Percentiles rank a stretch among this genome's conserved stretches.
Evolutionary conservation across 1,284 basidiomycete genomes (phyloP).

Genomic region (Phenoliferia sp.): DNA sequence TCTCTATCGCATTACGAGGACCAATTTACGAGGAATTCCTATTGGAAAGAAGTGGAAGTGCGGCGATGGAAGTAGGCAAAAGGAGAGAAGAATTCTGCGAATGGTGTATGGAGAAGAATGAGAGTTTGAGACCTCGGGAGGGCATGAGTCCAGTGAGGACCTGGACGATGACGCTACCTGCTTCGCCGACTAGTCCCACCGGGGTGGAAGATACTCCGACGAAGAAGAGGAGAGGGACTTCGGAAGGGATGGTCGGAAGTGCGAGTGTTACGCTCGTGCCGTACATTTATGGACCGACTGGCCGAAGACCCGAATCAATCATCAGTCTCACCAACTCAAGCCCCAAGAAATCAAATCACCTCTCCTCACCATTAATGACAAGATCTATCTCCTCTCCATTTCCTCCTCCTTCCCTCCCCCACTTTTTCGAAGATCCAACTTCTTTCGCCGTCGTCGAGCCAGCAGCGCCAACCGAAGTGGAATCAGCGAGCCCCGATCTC

Average conservation of each 20-base stretch:
- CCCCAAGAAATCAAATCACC: background rate
- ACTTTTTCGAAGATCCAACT: no score
- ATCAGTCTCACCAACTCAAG: background rate
- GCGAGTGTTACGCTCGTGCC: background rate
- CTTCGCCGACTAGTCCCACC: background rate
- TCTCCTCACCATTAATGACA: background rate
- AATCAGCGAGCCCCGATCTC: background rate
- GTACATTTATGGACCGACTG: background rate
- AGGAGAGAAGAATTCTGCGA: constrained; percentile 11
- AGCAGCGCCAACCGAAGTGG: background rate
- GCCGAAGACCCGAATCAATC: background rate
- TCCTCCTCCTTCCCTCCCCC: background rate
- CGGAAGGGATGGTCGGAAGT: no score
- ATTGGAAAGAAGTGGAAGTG: background rate
- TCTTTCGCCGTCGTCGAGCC: background rate
- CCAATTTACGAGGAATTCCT: constrained; percentile 11
- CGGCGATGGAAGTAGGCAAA: background rate
- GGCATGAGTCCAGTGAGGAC: background rate
- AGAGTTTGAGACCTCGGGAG: background rate
- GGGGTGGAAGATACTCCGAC: no score
- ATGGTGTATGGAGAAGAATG: constrained; percentile 14
- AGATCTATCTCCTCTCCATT: background rate
- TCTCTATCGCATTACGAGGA: constrained; percentile 13
- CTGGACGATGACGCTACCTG: background rate
- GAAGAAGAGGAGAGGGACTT: no score